phyloP scores from a whole-genome alignment of 2,329 filamentous ascomycete genomes.

The Rutstroemia sydowiana region DNA sequence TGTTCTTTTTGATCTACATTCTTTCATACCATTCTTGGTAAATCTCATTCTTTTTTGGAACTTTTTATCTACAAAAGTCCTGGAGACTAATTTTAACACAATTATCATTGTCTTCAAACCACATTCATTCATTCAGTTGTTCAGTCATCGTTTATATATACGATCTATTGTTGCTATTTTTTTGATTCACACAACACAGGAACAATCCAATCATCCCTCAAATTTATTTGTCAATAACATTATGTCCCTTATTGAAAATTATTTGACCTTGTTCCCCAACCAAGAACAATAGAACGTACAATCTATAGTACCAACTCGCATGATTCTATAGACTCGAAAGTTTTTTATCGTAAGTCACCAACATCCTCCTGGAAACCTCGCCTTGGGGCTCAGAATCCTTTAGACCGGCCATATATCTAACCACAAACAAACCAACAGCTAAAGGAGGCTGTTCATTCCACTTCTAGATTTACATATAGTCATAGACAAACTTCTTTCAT shows the following conservation, averaged over 20 bases:
- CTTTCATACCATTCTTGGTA: not conserved
- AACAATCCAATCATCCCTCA: not conserved
- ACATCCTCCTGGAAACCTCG: not conserved
- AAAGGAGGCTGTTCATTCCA: not conserved
- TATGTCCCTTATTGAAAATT: not conserved
- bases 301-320: too few relatives aligned
- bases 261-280: not conserved
- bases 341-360: slow-evolving; percentile 1
- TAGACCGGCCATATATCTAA: slow-evolving; percentile 2
- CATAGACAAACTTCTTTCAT: not conserved
- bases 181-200: not conserved
- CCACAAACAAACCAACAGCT: slow-evolving; percentile 5
- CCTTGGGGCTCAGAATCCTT: not conserved
- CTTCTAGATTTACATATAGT: not conserved
- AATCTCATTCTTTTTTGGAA: too few relatives aligned
- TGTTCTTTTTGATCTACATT: not conserved
- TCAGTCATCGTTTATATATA: not conserved
- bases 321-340: too few relatives aligned
- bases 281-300: slow-evolving; percentile 1
- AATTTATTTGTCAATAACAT: not conserved
- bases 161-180: slow-evolving; percentile 5
- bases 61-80: not conserved
- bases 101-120: not conserved
- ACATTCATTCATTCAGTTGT: not conserved
- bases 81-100: slow-evolving; percentile 1